Evolutionary conservation across 768 basidiomycete species (phyloP).

Genomic region (Serpula lacrymans): DNA sequence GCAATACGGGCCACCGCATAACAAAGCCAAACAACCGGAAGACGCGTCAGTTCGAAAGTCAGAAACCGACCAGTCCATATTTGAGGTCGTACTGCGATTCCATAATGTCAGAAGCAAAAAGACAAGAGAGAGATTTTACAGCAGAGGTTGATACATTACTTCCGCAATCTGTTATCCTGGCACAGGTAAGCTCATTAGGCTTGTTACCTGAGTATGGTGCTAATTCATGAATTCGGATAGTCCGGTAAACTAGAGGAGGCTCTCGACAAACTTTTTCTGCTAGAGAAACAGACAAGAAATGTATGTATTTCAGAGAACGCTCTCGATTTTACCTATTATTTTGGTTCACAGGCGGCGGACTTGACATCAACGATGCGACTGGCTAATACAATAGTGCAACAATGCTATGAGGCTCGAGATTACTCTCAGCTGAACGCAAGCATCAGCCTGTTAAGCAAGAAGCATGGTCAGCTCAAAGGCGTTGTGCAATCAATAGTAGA

Average conservation of each 20-base stretch:
- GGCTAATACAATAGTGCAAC: slow-evolving; percentile 66
- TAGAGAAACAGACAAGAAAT: slow-evolving; percentile 98
- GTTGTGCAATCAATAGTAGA: slow-evolving; percentile 92
- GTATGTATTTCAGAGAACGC: slow-evolving; percentile 39
- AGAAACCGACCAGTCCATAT: slow-evolving; percentile 32
- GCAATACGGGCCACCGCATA: slow-evolving; percentile 26
- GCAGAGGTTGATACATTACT: slow-evolving; percentile 76
- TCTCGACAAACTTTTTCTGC: slow-evolving; percentile 79
- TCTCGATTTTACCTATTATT: slow-evolving; percentile 4
- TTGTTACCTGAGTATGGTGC: slow-evolving; percentile 7
- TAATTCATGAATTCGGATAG: slow-evolving; percentile 38
- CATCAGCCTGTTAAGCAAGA: slow-evolving; percentile 77
- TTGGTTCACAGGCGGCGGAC: slow-evolving; percentile 76
- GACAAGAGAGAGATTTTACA: slow-evolving; percentile 85
- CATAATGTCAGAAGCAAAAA: slow-evolving; percentile 77
- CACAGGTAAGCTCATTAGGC: slow-evolving; percentile 53
- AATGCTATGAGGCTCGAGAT: slow-evolving; percentile 71
- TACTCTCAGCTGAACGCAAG: slow-evolving; percentile 68
- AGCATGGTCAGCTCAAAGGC: slow-evolving; percentile 94
- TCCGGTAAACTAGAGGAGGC: slow-evolving; percentile 80
- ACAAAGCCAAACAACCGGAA: slow-evolving; percentile 47
- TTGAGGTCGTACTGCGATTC: slow-evolving; percentile 37
- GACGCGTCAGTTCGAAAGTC: slow-evolving; percentile 56
- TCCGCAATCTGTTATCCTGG: slow-evolving; percentile 61
- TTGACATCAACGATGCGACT: slow-evolving; percentile 86